Conservation (phyloP, 2,329 filamentous ascomycete species). For the Hymenoscyphus albidus region DNA sequence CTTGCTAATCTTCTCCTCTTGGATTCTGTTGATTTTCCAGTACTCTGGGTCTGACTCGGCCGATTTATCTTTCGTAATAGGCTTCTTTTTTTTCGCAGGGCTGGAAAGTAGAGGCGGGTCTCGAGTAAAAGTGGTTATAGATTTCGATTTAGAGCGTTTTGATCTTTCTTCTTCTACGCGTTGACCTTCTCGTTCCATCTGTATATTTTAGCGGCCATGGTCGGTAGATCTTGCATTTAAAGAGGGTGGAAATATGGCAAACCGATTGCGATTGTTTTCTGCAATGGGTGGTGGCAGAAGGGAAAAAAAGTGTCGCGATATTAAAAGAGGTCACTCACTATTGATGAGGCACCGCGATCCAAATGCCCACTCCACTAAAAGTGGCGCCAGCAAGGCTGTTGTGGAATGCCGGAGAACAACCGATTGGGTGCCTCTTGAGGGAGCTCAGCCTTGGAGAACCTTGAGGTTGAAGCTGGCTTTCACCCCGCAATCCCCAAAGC, state of each 20-base stretch:
- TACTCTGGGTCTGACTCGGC: neutral
- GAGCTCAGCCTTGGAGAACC: neutral
- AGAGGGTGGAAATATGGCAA: neutral
- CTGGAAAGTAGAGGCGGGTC: neutral
- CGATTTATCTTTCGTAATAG: neutral
- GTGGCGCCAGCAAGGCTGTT: neutral
- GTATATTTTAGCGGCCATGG: slow-evolving; percentile 9
- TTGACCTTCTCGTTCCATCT: slow-evolving; percentile 13
- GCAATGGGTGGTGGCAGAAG: neutral
- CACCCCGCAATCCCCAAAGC: no score
- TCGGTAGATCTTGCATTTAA: neutral
- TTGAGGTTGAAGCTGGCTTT: no score
- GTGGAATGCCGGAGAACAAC: neutral
- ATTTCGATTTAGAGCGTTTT: neutral
- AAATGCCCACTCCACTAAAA: neutral
- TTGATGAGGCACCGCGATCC: slow-evolving; percentile 7
- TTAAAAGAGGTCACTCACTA: slow-evolving; percentile 2
- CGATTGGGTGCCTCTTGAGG: neutral
- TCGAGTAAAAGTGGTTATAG: neutral
- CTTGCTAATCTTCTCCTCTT: slow-evolving; percentile 17
- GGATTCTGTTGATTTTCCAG: slow-evolving; percentile 17
- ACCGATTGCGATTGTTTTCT: neutral
- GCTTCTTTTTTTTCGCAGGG: slow-evolving; percentile 5
- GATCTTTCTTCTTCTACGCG: slow-evolving; percentile 9
- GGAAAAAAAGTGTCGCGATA: neutral